These are phyloP conservation scores for Solanum paucissectum DNA, from an alignment of 257 asterid species.

Conservation along the genomic window DNA sequence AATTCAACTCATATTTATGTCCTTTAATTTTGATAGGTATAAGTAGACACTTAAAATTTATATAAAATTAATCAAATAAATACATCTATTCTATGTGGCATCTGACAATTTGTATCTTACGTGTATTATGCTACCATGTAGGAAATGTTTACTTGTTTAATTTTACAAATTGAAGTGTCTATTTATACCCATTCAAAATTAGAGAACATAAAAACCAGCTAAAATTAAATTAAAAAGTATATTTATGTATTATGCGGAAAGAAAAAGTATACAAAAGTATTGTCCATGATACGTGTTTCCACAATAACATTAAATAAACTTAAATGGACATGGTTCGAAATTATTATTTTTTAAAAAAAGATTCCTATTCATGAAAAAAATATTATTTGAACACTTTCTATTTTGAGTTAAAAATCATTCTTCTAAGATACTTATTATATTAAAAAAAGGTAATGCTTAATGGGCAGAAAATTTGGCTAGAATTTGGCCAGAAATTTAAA, in stretches of 20 bases:
- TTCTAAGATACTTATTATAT: background rate
- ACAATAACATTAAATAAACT: background rate
- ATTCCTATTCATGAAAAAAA: background rate
- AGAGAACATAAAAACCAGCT: no score
- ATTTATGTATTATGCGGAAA: no score
- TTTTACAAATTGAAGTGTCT: no score
- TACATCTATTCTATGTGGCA: accelerated
- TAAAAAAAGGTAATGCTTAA: background rate
- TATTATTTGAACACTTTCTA: background rate
- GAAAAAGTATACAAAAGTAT: background rate
- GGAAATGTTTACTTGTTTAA: no score
- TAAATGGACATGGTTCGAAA: background rate
- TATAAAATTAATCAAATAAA: no score
- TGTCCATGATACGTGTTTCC: background rate
- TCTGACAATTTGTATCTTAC: background rate
- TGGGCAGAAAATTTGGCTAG: no score
- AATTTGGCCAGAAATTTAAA: no score
- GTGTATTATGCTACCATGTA: background rate
- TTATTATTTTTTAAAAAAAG: accelerated
- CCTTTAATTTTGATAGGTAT: no score
- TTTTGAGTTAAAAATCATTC: background rate
- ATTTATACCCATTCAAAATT: no score
- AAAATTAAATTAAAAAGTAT: no score
- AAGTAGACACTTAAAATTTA: background rate
- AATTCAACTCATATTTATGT: no score